These are phyloP conservation scores for Fraxinus xanthoxyloides DNA, from an alignment of 305 asterid genomes.

Conservation along the genomic window DNA sequence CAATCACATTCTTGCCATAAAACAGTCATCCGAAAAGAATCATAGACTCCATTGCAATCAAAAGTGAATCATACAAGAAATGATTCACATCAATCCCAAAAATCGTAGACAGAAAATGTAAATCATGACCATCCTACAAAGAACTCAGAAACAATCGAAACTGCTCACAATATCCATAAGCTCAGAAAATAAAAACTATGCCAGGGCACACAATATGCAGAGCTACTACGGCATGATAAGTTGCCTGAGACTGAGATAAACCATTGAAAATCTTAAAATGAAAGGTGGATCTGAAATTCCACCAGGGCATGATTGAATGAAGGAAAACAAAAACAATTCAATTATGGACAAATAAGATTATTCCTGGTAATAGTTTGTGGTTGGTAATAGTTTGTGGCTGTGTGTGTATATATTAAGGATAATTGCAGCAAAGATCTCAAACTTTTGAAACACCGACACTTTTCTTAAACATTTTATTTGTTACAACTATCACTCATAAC, in stretches of 20 bases:
- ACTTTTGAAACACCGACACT: too few species aligned
- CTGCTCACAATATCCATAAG: not conserved
- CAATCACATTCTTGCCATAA: conserved; percentile 6
- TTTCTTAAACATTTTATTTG: too few species aligned
- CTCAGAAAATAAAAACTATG: conserved; percentile 3
- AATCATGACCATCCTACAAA: not conserved
- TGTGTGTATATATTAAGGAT: too few species aligned
- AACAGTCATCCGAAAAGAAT: not conserved
- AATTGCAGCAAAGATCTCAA: too few species aligned
- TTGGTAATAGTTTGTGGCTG: too few species aligned
- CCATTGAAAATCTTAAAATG: conserved; percentile 32
- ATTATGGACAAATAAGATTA: conserved; percentile 13
- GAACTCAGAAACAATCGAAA: not conserved
- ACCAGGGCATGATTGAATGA: conserved; percentile 37
- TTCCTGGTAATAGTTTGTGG: conserved; percentile 12
- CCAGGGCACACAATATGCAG: not conserved
- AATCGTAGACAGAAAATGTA: not conserved
- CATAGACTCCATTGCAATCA: not conserved
- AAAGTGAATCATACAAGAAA: not conserved
- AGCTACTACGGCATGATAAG: not conserved
- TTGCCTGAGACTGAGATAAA: conserved; percentile 28
- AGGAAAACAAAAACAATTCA: conserved; percentile 5
- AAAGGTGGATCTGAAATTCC: conserved; percentile 36
- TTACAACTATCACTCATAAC: too few species aligned
- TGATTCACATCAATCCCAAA: not conserved